Evolutionary conservation across 371 early-diverging fungal species (phyloP).

Genomic region (Actinomucor elegans): DNA sequence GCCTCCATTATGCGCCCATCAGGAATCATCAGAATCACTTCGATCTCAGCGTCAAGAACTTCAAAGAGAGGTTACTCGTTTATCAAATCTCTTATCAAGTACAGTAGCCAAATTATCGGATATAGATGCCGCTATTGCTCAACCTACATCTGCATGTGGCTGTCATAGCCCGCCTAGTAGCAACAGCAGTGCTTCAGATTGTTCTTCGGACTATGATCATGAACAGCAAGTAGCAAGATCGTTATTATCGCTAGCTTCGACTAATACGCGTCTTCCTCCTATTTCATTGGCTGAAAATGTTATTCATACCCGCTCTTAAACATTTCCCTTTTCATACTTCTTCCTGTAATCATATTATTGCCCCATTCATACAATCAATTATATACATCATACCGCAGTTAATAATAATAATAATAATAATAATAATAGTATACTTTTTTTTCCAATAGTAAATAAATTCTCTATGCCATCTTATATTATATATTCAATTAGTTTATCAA

Average conservation of each 20-base stretch:
- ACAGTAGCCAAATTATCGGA: slow-evolving; percentile 54
- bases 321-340: too few species aligned
- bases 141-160: not conserved
- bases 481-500: too few species aligned
- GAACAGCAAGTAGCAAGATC: slow-evolving; percentile 16
- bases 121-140: slow-evolving; percentile 45
- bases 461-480: too few species aligned
- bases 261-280: slow-evolving; percentile 12
- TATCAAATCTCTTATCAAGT: slow-evolving; percentile 51
- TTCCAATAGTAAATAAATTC: too few species aligned
- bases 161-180: not conserved
- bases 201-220: not conserved
- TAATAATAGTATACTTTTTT: too few species aligned
- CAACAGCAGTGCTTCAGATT: not conserved
- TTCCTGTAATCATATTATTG: too few species aligned
- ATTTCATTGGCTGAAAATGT: slow-evolving; percentile 4
- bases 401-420: too few species aligned
- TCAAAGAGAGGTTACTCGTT: slow-evolving; percentile 58
- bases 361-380: too few species aligned
- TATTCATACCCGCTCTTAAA: not conserved
- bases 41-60: slow-evolving; percentile 53
- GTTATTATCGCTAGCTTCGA: slow-evolving; percentile 12
- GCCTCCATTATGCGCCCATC: not conserved
- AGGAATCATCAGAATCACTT: slow-evolving; percentile 26
- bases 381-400: too few species aligned